phyloP scores from a whole-genome alignment of 2,329 filamentous ascomycete genomes.

The Cladosporium oxysporum region DNA sequence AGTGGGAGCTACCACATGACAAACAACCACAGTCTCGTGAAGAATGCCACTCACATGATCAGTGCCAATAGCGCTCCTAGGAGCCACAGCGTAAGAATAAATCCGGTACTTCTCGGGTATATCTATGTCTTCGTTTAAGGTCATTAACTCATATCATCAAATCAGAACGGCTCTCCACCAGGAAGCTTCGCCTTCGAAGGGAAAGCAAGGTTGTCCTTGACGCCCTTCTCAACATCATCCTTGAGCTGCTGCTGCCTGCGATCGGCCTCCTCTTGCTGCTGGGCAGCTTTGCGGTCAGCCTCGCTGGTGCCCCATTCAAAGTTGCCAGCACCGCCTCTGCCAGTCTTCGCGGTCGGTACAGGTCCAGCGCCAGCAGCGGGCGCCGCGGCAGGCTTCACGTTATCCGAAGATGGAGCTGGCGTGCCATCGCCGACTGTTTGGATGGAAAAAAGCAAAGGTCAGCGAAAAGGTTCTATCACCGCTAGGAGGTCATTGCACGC shows the following conservation, averaged over 20 bases:
- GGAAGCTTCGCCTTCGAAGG: conserved; percentile 44
- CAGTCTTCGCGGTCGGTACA: conserved; percentile 28
- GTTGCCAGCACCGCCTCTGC: conserved; percentile 51
- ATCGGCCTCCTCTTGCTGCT: conserved; percentile 33
- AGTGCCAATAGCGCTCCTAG: no score
- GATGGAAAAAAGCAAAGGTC: neutral
- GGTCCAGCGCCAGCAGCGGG: conserved; percentile 1
- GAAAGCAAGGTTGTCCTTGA: conserved; percentile 43
- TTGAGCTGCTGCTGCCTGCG: conserved; percentile 33
- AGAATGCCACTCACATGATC: no score
- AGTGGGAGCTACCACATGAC: no score
- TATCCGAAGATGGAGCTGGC: conserved; percentile 11
- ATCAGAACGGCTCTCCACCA: conserved; percentile 32
- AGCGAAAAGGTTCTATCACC: neutral
- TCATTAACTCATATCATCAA: neutral
- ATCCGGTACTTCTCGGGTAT: neutral
- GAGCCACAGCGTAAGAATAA: neutral
- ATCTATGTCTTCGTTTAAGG: neutral
- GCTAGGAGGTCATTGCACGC: no score
- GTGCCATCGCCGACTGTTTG: conserved; percentile 24
- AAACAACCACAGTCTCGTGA: no score
- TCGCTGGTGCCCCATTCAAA: conserved; percentile 42
- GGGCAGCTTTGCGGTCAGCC: conserved; percentile 34
- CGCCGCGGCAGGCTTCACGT: conserved; percentile 17
- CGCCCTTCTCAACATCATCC: conserved; percentile 43